Base-by-base conservation (phyloP, 106 monocot genomes). In the Acorus gramineus region DNA sequence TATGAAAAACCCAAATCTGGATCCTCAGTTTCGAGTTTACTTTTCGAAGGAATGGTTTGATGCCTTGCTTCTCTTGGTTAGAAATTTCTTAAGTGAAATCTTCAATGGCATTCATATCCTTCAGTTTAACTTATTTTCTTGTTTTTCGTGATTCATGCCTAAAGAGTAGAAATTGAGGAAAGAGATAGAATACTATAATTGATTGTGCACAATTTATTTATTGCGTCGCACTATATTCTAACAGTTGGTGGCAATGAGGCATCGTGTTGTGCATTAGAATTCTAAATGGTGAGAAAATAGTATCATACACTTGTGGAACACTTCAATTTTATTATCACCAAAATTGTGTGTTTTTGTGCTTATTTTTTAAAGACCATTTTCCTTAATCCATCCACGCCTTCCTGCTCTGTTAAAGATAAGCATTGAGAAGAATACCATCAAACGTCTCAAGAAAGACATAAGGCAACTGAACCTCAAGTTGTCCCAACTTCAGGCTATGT, bases 91-190 rank as follows among this genome's bases (percentile, higher is more conserved):
- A 45, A 88, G 88, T 4, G 96, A 87, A 76, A 77, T 88, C 53
- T 98, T 98, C 77, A 91, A 83, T 75, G 87, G 81, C 54, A 81
- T 66, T 83, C 87, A 91, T 98, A 98, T 98, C 96, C 96, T 85
- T 73, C 2, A 66, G 59, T 42, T 12, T 46, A 42, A 50, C 44
- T 59, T 55, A 60, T 47, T 8, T 54, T 53, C 13, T 65, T 11
- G n/a, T 1, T 55, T 56, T n/a, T 28, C 28, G 28, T 28, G 28
- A 28, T 28, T 28, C 28, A 28, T 28, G 28, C 28, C 28, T 28
- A 28, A 28, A 28, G 28, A 28, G 28, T 28, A 28, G 28, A 28
- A 28, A 28, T 28, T 28, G 28, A 28, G 28, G 28, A 28, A 28
- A 28, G 28, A 28, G 28, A 28, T 28, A 28, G 28, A 28, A 28